Evolutionary conservation across 164 flowering plant genomes (phyloP).

Genomic region (Magnolia changhungtana): DNA sequence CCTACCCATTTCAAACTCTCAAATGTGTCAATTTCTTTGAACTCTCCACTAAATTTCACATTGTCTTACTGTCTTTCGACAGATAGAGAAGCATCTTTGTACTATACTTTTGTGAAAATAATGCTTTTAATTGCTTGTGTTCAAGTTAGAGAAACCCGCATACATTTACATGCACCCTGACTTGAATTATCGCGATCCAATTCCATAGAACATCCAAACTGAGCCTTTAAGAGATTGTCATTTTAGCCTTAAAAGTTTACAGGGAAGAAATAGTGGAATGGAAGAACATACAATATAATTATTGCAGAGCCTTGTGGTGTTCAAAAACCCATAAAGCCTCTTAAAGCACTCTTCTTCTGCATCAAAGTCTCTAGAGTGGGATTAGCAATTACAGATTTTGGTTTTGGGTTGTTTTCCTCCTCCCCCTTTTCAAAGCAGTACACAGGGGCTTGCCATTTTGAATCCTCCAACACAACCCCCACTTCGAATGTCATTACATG

Average conservation of each 20-base stretch:
- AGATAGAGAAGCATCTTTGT: too few relatives aligned
- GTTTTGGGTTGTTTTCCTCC: background rate
- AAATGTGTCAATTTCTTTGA: too few relatives aligned
- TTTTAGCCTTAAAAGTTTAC: background rate
- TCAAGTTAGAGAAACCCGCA: too few relatives aligned
- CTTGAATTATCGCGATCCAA: too few relatives aligned
- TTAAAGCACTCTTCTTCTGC: background rate
- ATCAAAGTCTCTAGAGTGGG: background rate
- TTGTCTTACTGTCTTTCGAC: too few relatives aligned
- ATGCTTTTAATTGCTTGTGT: too few relatives aligned
- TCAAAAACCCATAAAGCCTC: constrained; percentile 9
- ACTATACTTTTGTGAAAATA: too few relatives aligned
- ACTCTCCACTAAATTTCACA: too few relatives aligned
- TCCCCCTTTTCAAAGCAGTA: constrained; percentile 52
- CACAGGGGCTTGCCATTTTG: constrained; percentile 69
- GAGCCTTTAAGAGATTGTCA: background rate
- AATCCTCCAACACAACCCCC: constrained; percentile 73
- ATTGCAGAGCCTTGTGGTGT: background rate
- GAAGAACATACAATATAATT: background rate
- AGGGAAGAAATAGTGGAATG: background rate
- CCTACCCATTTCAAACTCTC: too few relatives aligned
- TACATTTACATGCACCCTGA: too few relatives aligned
- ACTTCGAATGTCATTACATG: constrained; percentile 85
- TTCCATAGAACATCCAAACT: too few relatives aligned
- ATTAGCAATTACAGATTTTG: background rate